Conservation (phyloP, 2,329 filamentous ascomycete species). For the Conoideocrella luteorostrata region DNA sequence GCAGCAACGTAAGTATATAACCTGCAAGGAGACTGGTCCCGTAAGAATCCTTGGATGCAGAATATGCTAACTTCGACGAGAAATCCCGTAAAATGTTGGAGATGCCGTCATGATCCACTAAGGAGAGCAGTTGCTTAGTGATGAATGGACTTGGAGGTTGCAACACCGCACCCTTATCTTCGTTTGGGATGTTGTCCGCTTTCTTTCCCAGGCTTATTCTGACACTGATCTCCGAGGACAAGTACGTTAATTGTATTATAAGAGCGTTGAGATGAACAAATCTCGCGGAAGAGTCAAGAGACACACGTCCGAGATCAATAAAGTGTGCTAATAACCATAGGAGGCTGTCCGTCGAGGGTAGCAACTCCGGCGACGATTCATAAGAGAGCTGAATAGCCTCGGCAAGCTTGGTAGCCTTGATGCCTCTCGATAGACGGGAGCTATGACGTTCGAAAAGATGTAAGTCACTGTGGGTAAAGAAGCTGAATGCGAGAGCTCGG, state of each 20-base stretch:
- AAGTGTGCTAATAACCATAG: conserved; percentile 64
- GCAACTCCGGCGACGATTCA: conserved; percentile 16
- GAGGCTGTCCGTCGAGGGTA: conserved; percentile 34
- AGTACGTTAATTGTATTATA: conserved; percentile 46
- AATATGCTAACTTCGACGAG: conserved; percentile 23
- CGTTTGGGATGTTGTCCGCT: conserved; percentile 13
- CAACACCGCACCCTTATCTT: not conserved
- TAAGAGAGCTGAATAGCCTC: conserved; percentile 33
- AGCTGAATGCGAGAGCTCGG: conserved; percentile 29
- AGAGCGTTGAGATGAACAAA: conserved; percentile 43
- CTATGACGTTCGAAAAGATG: conserved; percentile 35
- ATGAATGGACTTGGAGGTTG: conserved; percentile 49
- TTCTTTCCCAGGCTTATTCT: conserved; percentile 2
- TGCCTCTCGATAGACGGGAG: conserved; percentile 24
- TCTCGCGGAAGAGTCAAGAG: conserved; percentile 26
- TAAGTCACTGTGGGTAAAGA: conserved; percentile 31
- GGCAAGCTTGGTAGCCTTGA: conserved; percentile 36
- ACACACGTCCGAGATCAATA: conserved; percentile 46
- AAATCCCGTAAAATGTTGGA: conserved; percentile 36
- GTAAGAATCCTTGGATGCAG: conserved; percentile 24
- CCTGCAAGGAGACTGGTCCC: conserved; percentile 66
- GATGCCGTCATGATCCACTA: conserved; percentile 72
- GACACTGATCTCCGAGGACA: conserved; percentile 44
- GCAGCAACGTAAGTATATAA: conserved; percentile 78
- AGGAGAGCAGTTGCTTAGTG: conserved; percentile 56